Percentiles rank a stretch among this genome's conserved stretches.
phyloP scores from a whole-genome alignment of 73 alveolate genomes.

The Tetrahymena elliotti region DNA sequence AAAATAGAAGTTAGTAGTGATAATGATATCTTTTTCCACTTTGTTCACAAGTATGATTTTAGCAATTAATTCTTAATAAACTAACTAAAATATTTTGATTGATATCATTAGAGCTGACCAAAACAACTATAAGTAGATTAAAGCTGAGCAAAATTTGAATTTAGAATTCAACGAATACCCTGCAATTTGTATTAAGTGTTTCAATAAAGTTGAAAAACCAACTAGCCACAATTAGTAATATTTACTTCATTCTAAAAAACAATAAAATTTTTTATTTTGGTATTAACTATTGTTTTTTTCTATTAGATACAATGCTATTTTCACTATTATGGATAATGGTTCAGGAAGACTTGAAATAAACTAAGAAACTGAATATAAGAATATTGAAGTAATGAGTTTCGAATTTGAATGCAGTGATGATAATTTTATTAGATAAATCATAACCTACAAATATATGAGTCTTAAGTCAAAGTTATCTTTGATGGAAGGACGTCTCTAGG shows the following conservation, averaged over 20 bases:
- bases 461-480: slow-evolving; percentile 6
- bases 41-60: slow-evolving; percentile 9
- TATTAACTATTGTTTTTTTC: no score
- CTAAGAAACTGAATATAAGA: slow-evolving; percentile 34
- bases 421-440: slow-evolving; percentile 11
- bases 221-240: background rate
- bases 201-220: slow-evolving; percentile 30
- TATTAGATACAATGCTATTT: background rate
- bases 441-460: slow-evolving; percentile 15
- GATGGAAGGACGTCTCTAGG: slow-evolving; percentile 25
- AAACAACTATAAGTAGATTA: slow-evolving; percentile 6
- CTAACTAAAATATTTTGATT: background rate
- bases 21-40: slow-evolving; percentile 33
- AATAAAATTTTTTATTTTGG: no score
- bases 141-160: slow-evolving; percentile 11
- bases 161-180: slow-evolving; percentile 29
- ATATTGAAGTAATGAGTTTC: slow-evolving; percentile 30
- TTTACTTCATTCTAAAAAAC: no score
- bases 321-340: slow-evolving; percentile 18
- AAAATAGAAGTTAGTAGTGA: slow-evolving; percentile 36
- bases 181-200: slow-evolving; percentile 36
- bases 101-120: slow-evolving; percentile 15
- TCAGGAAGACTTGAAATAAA: slow-evolving; percentile 15
- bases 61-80: background rate
- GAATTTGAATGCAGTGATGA: slow-evolving; percentile 21